Percentiles rank a stretch among this genome's conserved stretches.
These are phyloP conservation scores for Polyporus tsugae DNA, from an alignment of 1,284 basidiomycete genomes.

Conservation along the genomic window DNA sequence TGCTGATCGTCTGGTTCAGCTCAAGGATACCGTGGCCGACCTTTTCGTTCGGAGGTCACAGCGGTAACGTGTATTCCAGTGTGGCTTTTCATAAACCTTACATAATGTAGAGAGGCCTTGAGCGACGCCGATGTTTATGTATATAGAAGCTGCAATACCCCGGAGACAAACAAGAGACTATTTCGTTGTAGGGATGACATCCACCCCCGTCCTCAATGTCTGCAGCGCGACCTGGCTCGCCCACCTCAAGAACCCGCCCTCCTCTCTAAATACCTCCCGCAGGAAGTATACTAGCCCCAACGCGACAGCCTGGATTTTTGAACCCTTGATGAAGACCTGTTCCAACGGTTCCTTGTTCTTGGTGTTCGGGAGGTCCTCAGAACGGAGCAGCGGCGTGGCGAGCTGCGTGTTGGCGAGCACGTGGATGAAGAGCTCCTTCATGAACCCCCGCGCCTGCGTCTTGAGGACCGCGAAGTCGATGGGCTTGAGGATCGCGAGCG, in stretches of 20 bases:
- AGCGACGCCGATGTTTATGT: neutral
- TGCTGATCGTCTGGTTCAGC: slow-evolving; percentile 45
- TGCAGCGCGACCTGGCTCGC: slow-evolving; percentile 71
- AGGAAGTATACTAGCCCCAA: slow-evolving; percentile 79
- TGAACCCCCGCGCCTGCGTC: slow-evolving; percentile 67
- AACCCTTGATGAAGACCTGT: slow-evolving; percentile 76
- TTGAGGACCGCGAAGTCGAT: slow-evolving; percentile 85
- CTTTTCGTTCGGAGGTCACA: slow-evolving; percentile 80
- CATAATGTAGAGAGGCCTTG: neutral
- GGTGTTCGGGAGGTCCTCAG: slow-evolving; percentile 45
- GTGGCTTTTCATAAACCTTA: slow-evolving; percentile 73
- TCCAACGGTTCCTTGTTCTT: slow-evolving; percentile 71
- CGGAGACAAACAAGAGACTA: neutral
- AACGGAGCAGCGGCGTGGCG: slow-evolving; percentile 64
- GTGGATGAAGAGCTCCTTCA: slow-evolving; percentile 72
- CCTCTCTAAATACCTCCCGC: slow-evolving; percentile 54
- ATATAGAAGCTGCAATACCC: neutral
- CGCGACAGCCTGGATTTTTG: slow-evolving; percentile 64
- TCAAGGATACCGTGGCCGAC: slow-evolving; percentile 75
- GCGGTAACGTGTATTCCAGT: slow-evolving; percentile 75
- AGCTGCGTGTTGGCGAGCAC: slow-evolving; percentile 80
- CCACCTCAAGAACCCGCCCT: slow-evolving; percentile 64
- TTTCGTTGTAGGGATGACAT: slow-evolving; percentile 51
- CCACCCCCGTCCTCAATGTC: slow-evolving; percentile 68
- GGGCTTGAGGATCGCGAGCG: slow-evolving; percentile 88